Evolutionary conservation across 169 alveolate genomes (phyloP), one percentile per base, ranked within the genome.

Genomic region (Plasmodium sp.): DNA sequence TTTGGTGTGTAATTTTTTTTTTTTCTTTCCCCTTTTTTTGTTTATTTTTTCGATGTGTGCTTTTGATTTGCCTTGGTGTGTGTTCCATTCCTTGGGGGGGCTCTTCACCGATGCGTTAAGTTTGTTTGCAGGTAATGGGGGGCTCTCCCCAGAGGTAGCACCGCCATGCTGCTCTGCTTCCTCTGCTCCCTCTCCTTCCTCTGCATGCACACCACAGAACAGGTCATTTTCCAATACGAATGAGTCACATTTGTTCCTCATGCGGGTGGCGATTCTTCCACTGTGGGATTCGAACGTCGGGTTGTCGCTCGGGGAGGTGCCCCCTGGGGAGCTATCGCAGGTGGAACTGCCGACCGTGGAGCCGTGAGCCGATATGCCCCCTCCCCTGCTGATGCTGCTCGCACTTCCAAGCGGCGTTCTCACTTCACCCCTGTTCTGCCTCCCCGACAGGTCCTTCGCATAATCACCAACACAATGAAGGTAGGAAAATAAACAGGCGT

Each of bases 401-500:
- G 41, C 14, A 67, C 43, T 18, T 22, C 34, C 51, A 1, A 12
- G 33, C 4, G 33, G 34, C 5, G 73, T 14, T n/a, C n/a, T 72
- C 33, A 12, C 33, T 45, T 39, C 16, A n/a, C 34, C 34, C 12
- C 22, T 54, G 18, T 6, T n/a, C 36, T 92, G 45, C 33, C 81
- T 75, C 54, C 33, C 54, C 71, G 58, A 27, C 10, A 75, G 45
- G 72, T 62, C 62, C 81, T 73, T 90, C 71, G 54, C 34, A 80
- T 90, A 80, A 14, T 67, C 79, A 36, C 79, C 94, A 36, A 77
- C 27, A 58, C 90, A 93, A 48, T 93, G 96, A 58, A 93, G 54
- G 7, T 71, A 90, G 12, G 93, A 86, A 18, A 85, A 86, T 22
- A 93, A 31, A 51, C 96, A 85, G 5, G 31, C 34, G 72, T 93